These are phyloP conservation scores for Drechmeria coniospora DNA, from an alignment of 2,329 filamentous ascomycete genomes.

Conservation along the genomic window DNA sequence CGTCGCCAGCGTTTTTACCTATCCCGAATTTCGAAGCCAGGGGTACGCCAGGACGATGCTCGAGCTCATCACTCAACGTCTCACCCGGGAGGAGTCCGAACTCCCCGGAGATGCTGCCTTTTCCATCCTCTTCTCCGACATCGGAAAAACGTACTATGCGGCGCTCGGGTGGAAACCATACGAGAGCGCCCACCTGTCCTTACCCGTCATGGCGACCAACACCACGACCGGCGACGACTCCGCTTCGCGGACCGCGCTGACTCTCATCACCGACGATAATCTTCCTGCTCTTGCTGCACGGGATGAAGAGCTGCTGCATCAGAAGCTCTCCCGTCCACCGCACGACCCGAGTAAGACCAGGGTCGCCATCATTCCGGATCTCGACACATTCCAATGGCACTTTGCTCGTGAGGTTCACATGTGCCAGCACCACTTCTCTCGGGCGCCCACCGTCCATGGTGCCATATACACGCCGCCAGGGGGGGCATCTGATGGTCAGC, in stretches of 20 bases:
- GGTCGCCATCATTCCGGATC: constrained; percentile 17
- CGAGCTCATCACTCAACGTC: constrained; percentile 37
- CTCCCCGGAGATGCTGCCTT: constrained; percentile 33
- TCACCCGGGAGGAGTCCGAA: constrained; percentile 15
- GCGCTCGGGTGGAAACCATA: constrained; percentile 63
- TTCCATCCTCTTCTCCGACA: constrained; percentile 74
- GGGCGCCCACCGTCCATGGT: constrained; percentile 47
- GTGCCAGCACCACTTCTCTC: constrained; percentile 43
- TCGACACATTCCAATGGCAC: constrained; percentile 35
- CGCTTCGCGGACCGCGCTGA: constrained; percentile 6
- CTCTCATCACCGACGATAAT: constrained; percentile 41
- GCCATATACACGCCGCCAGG: constrained; percentile 42
- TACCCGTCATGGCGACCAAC: constrained; percentile 22
- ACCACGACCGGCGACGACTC: constrained; percentile 8
- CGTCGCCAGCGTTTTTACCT: constrained; percentile 67
- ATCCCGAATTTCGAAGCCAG: constrained; percentile 47
- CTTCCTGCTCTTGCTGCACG: constrained; percentile 44
- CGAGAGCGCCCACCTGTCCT: constrained; percentile 54
- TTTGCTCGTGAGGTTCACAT: constrained; percentile 70
- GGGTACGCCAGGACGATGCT: constrained; percentile 72
- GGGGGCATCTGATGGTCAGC: constrained; percentile 25
- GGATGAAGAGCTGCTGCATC: constrained; percentile 48
- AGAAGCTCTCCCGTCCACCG: constrained; percentile 24
- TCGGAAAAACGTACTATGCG: constrained; percentile 71
- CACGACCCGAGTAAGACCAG: constrained; percentile 12